These are phyloP conservation scores for Karstenula rhodostoma DNA, from an alignment of 2,329 filamentous ascomycete genomes.

Conservation along the genomic window DNA sequence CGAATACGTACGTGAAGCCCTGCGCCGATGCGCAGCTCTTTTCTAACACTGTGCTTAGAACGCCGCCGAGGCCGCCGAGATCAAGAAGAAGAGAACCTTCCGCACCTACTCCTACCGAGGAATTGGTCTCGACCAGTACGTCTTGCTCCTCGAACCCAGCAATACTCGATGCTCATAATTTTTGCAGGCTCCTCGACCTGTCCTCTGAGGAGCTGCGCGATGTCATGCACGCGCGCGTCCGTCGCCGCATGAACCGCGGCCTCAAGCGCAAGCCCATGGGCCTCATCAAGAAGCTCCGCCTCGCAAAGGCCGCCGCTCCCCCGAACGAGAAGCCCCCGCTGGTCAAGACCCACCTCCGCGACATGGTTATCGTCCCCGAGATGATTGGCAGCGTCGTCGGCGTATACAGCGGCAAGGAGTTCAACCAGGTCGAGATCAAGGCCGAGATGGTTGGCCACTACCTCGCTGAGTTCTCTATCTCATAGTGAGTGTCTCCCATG, in stretches of 20 bases:
- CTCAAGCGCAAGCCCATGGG: conserved; percentile 99
- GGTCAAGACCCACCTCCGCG: conserved; percentile 97
- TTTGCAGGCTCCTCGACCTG: conserved; percentile 84
- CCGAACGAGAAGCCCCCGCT: conserved; percentile 99
- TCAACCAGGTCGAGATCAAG: conserved; percentile 99
- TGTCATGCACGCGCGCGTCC: conserved; percentile 98
- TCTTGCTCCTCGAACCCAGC: background rate
- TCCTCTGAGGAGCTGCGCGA: conserved; percentile 98
- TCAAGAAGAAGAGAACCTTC: conserved; percentile 99
- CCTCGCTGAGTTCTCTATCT: conserved; percentile 99
- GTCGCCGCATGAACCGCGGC: conserved; percentile 98
- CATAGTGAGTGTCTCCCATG: conserved; percentile 77
- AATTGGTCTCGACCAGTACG: conserved; percentile 89
- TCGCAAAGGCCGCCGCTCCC: conserved; percentile 66
- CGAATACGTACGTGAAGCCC: conserved; percentile 6
- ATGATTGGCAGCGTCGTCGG: conserved; percentile 99
- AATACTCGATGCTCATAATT: background rate
- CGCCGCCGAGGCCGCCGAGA: conserved; percentile 62
- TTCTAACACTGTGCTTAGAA: background rate
- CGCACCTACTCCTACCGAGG: conserved; percentile 91
- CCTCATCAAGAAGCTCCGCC: conserved; percentile 99
- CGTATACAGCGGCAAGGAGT: conserved; percentile 99
- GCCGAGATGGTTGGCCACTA: conserved; percentile 99
- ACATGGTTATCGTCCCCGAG: conserved; percentile 99
- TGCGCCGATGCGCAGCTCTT: background rate